A percentile compares a stretch with the other conserved stretches of the same genome.
These are phyloP conservation scores for Ceratocystis diversiconidia DNA, from an alignment of 2,329 filamentous ascomycete species.

Conservation along the genomic window DNA sequence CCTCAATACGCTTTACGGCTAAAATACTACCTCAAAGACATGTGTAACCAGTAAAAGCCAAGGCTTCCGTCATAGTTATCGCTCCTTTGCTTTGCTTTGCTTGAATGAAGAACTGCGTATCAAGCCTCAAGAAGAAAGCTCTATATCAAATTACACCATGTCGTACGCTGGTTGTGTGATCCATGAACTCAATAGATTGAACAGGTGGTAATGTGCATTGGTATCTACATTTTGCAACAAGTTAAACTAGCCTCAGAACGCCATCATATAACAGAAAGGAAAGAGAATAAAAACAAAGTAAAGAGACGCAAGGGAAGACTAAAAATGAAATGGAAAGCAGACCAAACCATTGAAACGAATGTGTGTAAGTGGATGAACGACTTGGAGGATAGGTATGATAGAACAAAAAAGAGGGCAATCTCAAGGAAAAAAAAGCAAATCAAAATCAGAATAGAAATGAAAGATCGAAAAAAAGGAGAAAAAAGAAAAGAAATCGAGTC, in stretches of 20 bases:
- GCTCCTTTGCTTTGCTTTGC: too few species aligned
- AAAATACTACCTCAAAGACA: too few species aligned
- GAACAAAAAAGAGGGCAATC: neutral
- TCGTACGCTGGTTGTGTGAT: neutral
- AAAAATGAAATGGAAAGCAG: slow-evolving; percentile 2
- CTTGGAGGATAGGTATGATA: neutral
- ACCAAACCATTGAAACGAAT: neutral
- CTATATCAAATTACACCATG: neutral
- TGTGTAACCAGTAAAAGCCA: too few species aligned
- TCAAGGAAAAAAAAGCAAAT: neutral
- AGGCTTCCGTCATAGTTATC: too few species aligned
- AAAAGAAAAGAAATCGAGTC: neutral
- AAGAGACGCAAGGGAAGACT: slow-evolving; percentile 7
- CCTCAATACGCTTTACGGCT: too few species aligned
- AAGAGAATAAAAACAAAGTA: slow-evolving; percentile 5
- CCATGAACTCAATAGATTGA: neutral
- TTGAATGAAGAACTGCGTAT: too few species aligned
- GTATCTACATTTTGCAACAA: slow-evolving; percentile 11
- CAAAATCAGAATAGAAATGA: neutral
- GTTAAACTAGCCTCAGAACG: slow-evolving; percentile 14
- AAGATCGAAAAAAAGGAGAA: neutral
- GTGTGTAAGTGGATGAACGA: neutral
- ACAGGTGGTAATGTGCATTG: slow-evolving; percentile 2
- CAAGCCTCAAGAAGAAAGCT: neutral
- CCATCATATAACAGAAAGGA: slow-evolving; percentile 13